Conservation (phyloP, 768 basidiomycete genomes). For the Russula dissimulans region DNA sequence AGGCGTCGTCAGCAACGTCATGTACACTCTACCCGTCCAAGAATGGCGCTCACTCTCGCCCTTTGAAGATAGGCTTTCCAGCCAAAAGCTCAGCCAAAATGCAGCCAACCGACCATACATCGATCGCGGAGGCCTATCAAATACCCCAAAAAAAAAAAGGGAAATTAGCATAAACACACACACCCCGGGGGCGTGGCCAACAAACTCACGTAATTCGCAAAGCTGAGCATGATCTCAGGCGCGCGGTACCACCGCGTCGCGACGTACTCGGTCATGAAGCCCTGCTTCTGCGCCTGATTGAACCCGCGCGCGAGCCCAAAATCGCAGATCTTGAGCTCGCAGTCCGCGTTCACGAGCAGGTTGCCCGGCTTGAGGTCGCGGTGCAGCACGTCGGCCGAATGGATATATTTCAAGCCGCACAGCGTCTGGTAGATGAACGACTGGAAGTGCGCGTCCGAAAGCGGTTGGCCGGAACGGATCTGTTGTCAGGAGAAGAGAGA, state of each 20-base stretch:
- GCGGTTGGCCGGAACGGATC: slow-evolving; percentile 82
- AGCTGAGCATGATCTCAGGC: slow-evolving; percentile 98
- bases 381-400: slow-evolving; percentile 95
- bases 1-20: background rate
- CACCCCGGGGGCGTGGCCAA: background rate
- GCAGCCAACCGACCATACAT: slow-evolving; percentile 95
- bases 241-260: slow-evolving; percentile 99
- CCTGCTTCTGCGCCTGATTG: slow-evolving; percentile 79
- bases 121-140: slow-evolving; percentile 73
- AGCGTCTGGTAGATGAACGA: slow-evolving; percentile 98
- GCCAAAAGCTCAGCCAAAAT: slow-evolving; percentile 89
- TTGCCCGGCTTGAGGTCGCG: slow-evolving; percentile 95
- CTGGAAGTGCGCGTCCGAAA: slow-evolving; percentile 88
- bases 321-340: slow-evolving; percentile 97
- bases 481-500: slow-evolving; percentile 21
- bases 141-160: background rate
- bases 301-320: slow-evolving; percentile 95
- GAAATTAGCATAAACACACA: background rate
- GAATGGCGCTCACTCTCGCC: slow-evolving; percentile 66
- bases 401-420: slow-evolving; percentile 96
- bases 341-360: slow-evolving; percentile 94
- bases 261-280: slow-evolving; percentile 99
- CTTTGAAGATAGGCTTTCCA: slow-evolving; percentile 95
- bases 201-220: slow-evolving; percentile 77
- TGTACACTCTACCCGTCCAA: too few species aligned